A percentile compares a stretch with the other conserved stretches of the same genome.
phyloP scores from a whole-genome alignment of 371 early-diverging fungal species.

The Lichtheimia ramosa region DNA sequence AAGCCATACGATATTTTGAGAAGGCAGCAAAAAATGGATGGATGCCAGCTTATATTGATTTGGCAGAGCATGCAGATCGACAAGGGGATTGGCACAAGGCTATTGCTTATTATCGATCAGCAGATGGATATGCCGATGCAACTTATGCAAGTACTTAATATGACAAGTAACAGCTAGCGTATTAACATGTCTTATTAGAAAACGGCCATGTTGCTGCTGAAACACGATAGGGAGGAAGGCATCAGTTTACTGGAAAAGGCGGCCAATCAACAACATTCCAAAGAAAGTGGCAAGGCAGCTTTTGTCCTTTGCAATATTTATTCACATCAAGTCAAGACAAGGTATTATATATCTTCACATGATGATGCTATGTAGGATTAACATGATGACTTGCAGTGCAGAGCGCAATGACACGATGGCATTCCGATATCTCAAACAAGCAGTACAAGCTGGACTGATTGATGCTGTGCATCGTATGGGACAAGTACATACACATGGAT shows the following conservation, averaged over 20 bases:
- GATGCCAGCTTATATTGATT: slow-evolving; percentile 4
- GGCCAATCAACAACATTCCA: slow-evolving; percentile 22
- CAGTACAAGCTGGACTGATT: slow-evolving; percentile 20
- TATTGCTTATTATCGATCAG: slow-evolving; percentile 72
- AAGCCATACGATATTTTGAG: slow-evolving; percentile 14
- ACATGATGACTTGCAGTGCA: not conserved
- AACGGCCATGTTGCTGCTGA: slow-evolving; percentile 32
- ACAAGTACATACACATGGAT: slow-evolving; percentile 20
- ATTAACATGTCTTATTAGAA: slow-evolving; percentile 20
- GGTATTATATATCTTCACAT: slow-evolving; percentile 14
- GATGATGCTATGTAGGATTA: not conserved
- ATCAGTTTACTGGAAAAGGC: slow-evolving; percentile 32
- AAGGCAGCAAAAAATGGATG: slow-evolving; percentile 17
- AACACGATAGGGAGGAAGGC: slow-evolving; percentile 31
- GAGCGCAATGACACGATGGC: slow-evolving; percentile 15
- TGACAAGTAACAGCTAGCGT: not conserved
- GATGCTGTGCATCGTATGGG: slow-evolving; percentile 34
- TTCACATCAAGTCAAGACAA: slow-evolving; percentile 27
- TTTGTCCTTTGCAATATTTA: slow-evolving; percentile 40
- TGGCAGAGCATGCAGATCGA: slow-evolving; percentile 36
- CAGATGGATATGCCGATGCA: slow-evolving; percentile 71
- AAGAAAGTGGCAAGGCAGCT: slow-evolving; percentile 34
- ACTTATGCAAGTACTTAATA: slow-evolving; percentile 58
- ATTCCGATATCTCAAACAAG: slow-evolving; percentile 30
- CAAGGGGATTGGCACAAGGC: slow-evolving; percentile 58